Evolutionary conservation across 441 rosid genomes (phyloP).

Genomic region (Pelargonium myrrhifolium): DNA sequence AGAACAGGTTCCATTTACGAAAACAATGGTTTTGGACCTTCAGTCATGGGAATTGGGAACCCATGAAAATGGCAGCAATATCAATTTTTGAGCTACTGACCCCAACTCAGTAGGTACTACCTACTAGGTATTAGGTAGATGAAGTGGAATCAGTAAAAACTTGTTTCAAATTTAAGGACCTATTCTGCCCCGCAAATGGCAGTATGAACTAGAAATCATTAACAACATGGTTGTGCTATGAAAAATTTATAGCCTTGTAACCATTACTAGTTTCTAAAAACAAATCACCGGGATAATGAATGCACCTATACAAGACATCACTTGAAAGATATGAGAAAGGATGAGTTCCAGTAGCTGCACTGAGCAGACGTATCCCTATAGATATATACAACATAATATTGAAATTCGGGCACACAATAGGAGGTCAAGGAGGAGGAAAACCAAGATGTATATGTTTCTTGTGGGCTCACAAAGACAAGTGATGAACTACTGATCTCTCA

Average conservation of each 20-base stretch:
- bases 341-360: no score
- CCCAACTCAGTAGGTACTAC: no score
- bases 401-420: not conserved
- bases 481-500: not conserved
- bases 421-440: not conserved
- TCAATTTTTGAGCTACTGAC: not conserved
- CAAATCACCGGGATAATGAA: not conserved
- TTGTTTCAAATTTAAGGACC: not conserved
- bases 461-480: not conserved
- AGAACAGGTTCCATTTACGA: conserved; percentile 15
- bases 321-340: no score
- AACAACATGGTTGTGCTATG: not conserved
- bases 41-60: no score
- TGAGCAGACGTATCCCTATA: no score
- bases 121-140: no score
- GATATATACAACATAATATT: not conserved
- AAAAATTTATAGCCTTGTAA: no score
- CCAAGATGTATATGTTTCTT: not conserved
- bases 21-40: not conserved
- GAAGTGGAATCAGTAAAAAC: not conserved
- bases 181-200: not conserved
- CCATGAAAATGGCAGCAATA: no score
- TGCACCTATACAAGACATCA: not conserved
- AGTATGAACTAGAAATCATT: not conserved
- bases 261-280: not conserved